Conservation (phyloP, 352 stramenopile genomes). For the Plasmopara halstedii region DNA sequence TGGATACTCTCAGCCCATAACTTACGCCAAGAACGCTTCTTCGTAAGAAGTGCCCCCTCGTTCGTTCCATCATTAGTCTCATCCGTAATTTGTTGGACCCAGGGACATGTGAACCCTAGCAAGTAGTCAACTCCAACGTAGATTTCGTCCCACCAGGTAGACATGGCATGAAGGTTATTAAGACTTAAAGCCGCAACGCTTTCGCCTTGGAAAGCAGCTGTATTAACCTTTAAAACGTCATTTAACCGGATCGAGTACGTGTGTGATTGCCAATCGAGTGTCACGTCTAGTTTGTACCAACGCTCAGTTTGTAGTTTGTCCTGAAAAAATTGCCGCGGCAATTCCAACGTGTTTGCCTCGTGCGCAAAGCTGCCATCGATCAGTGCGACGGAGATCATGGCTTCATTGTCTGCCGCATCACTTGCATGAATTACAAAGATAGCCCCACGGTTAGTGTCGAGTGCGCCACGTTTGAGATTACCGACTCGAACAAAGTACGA, state of each 20-base stretch:
- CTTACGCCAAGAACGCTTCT: slow-evolving; percentile 39
- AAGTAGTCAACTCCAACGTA: slow-evolving; percentile 90
- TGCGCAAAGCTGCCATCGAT: slow-evolving; percentile 58
- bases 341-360: slow-evolving; percentile 64
- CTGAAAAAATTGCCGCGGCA: slow-evolving; percentile 41
- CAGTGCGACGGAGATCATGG: slow-evolving; percentile 64
- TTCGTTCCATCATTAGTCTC: slow-evolving; percentile 1
- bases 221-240: slow-evolving; percentile 74
- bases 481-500: slow-evolving; percentile 73
- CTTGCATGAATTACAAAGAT: slow-evolving; percentile 46
- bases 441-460: slow-evolving; percentile 47
- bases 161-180: slow-evolving; percentile 75
- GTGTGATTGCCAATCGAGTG: slow-evolving; percentile 74
- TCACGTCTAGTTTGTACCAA: slow-evolving; percentile 95
- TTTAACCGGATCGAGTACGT: slow-evolving; percentile 89
- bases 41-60: slow-evolving; percentile 31
- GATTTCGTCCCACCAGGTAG: slow-evolving; percentile 94
- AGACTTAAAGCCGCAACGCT: slow-evolving; percentile 57
- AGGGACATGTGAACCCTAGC: slow-evolving; percentile 88
- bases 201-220: slow-evolving; percentile 42
- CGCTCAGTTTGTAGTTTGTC: slow-evolving; percentile 46
- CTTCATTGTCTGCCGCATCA: slow-evolving; percentile 20
- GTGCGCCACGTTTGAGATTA: slow-evolving; percentile 28
- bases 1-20: slow-evolving; percentile 38
- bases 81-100: slow-evolving; percentile 6